Evolutionary conservation across 2,329 filamentous ascomycete genomes (phyloP), one percentile per base, ranked within the genome.

Genomic region (Arthrobotrys sphaeroides): DNA sequence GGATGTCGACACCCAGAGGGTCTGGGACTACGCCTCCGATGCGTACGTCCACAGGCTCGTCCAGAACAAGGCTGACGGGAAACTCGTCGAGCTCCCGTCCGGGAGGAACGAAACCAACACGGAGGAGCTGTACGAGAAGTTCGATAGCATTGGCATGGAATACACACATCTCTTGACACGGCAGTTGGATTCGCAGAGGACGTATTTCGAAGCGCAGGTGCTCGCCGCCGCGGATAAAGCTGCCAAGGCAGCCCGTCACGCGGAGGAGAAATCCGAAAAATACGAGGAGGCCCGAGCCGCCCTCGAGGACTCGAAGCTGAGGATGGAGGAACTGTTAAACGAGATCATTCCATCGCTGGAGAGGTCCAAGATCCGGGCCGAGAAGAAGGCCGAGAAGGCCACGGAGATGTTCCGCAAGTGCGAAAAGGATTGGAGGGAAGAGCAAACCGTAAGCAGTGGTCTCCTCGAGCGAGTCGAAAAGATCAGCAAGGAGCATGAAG

Each of bases 21-120:
- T 99, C 0, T 99, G 95, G 95, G 95, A 99, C 83, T 99, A 99
- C 78, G 92, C 92, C 0, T 93, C 92, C 3, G 95, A 99, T 81
- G 91, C 91, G 80, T 99, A 97, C 86, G 95, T 98, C 55, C 95
- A 99, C 83, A 90, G 95, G 7, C 88, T 98, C 60, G 96, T 99
- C 67, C 91, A 96, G 78, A 93, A 93, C 81, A 97, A 97, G 84
- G 90, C 92, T 7, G 93, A 97, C 81, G 92, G 92, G 22, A 97
- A 97, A 82, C 87, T 97, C 2, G 91, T 97, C 16, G 94, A 98
- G 82, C 86, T 97, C n/a, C 92, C 93, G 6, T 78, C 78, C 4
- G 65, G 28, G 53, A 78, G 42, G 55, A 78, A 45, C 69, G 77
- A 51, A 33, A 77, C 55, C 66, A 78, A 77, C 22, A 70, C 75